Percentiles rank a stretch among this genome's conserved stretches.
phyloP scores from a whole-genome alignment of 768 basidiomycete species.

The Rhodotorula diobovata region DNA sequence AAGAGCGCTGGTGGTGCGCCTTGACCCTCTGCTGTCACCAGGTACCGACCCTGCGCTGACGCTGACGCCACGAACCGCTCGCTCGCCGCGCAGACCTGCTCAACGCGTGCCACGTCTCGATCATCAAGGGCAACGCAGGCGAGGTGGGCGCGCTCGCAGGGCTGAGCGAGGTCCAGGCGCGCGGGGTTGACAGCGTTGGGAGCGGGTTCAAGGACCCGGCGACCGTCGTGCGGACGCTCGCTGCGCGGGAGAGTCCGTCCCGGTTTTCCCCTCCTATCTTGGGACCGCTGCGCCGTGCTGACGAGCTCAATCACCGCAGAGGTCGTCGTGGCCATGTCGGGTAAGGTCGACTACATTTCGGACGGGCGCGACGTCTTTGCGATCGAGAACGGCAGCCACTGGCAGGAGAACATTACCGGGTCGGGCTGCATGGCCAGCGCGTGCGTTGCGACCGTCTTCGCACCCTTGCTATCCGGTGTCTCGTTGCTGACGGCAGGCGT shows the following conservation, averaged over 20 bases:
- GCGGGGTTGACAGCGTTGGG: constrained; percentile 83
- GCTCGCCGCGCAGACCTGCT: constrained; percentile 24
- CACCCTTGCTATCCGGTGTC: no score
- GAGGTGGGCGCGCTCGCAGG: constrained; percentile 75
- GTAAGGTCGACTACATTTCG: constrained; percentile 73
- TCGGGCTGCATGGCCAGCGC: constrained; percentile 66
- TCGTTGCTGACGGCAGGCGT: neutral
- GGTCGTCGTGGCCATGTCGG: constrained; percentile 75
- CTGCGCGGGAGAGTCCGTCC: constrained; percentile 66
- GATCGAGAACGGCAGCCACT: constrained; percentile 66
- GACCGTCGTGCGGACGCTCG: constrained; percentile 63
- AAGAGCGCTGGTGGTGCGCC: constrained; percentile 57
- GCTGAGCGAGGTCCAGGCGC: constrained; percentile 69
- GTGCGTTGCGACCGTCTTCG: constrained; percentile 2
- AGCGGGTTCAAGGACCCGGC: constrained; percentile 70
- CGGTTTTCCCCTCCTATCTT: neutral
- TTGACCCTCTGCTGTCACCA: neutral
- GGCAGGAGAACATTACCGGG: constrained; percentile 78
- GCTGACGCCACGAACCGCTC: neutral
- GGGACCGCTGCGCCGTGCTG: neutral
- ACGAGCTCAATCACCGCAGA: constrained; percentile 52
- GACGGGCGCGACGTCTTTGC: constrained; percentile 69
- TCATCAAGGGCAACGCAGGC: constrained; percentile 90
- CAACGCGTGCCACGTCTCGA: constrained; percentile 51
- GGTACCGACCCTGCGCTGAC: no score